These are phyloP conservation scores for Suillus hirtellus DNA, from an alignment of 768 basidiomycete species.

Conservation along the genomic window DNA sequence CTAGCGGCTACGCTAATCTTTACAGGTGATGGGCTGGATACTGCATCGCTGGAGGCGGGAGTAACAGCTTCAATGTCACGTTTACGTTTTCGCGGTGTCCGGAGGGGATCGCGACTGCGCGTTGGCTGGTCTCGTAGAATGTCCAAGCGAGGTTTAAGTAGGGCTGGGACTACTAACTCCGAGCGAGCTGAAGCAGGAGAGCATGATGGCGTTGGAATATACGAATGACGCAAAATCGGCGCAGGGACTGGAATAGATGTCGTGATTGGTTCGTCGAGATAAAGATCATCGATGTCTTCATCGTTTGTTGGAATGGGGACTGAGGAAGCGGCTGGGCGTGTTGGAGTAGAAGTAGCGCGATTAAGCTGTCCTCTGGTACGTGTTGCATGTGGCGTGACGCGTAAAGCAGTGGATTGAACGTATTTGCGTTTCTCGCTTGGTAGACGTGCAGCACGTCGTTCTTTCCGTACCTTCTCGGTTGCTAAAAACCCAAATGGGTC, in stretches of 20 bases:
- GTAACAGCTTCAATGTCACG: constrained; percentile 15
- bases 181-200: neutral
- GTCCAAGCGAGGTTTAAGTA: constrained; percentile 3
- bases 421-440: constrained; percentile 15
- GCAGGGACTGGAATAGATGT: constrained; percentile 20
- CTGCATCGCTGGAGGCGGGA: constrained; percentile 7
- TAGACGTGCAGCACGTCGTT: constrained; percentile 32
- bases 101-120: constrained; percentile 25
- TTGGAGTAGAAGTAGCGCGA: constrained; percentile 21
- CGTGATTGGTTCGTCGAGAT: constrained; percentile 34
- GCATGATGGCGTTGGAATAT: constrained; percentile 4
- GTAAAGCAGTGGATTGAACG: constrained; percentile 8
- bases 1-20: constrained; percentile 18
- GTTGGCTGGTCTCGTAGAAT: constrained; percentile 8
- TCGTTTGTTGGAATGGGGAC: constrained; percentile 32
- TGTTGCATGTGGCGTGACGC: constrained; percentile 17
- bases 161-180: neutral
- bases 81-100: constrained; percentile 34
- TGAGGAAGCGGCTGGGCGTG: constrained; percentile 23
- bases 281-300: constrained; percentile 37
- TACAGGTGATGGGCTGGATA: constrained; percentile 34
- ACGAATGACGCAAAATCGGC: constrained; percentile 22
- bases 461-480: constrained; percentile 51
- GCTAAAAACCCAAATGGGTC: constrained; percentile 63
- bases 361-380: constrained; percentile 7